Evolutionary conservation across 2,329 filamentous ascomycete genomes (phyloP).

Genomic region (Cladosporium sphaerospermum): DNA sequence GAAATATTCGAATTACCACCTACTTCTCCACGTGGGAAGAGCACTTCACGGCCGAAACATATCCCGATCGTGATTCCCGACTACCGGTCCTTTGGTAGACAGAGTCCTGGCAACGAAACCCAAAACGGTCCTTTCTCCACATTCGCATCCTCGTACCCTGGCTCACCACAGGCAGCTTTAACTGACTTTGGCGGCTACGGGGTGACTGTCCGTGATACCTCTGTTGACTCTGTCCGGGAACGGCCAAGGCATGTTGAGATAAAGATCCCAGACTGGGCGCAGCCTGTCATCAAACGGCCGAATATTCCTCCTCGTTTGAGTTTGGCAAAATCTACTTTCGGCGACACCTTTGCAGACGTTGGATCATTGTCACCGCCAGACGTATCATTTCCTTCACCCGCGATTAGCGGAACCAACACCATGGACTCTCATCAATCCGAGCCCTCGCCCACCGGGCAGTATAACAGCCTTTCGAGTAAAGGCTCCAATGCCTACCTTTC

Average conservation of each 20-base stretch:
- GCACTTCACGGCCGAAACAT: conserved; percentile 33
- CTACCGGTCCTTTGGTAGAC: conserved; percentile 27
- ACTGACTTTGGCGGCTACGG: conserved; percentile 10
- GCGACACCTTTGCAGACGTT: conserved; percentile 19
- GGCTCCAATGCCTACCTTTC: conserved; percentile 33
- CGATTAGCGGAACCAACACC: conserved; percentile 40
- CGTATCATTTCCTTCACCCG: conserved; percentile 39
- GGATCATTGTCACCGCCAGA: conserved; percentile 28
- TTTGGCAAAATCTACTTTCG: conserved; percentile 17
- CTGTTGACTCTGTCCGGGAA: conserved; percentile 9
- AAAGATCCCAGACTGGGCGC: conserved; percentile 40
- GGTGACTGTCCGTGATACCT: conserved; percentile 7
- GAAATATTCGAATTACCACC: conserved; percentile 16
- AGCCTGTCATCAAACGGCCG: conserved; percentile 35
- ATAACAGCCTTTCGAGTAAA: conserved; percentile 30
- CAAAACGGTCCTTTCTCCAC: conserved; percentile 14
- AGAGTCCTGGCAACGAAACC: conserved; percentile 11
- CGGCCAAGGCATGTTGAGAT: conserved; percentile 44
- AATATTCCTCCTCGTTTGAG: conserved; percentile 27
- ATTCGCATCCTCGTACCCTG: conserved; percentile 14
- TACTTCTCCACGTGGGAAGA: conserved; percentile 16
- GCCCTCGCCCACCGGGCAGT: conserved; percentile 38
- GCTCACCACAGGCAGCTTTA: conserved; percentile 23
- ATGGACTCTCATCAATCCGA: conserved; percentile 42
- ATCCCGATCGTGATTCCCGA: conserved; percentile 39